Percentiles rank a stretch among this genome's conserved stretches.
These are phyloP conservation scores for Fistulinella cinereoalba DNA, from an alignment of 1,284 basidiomycete genomes.

Conservation along the genomic window DNA sequence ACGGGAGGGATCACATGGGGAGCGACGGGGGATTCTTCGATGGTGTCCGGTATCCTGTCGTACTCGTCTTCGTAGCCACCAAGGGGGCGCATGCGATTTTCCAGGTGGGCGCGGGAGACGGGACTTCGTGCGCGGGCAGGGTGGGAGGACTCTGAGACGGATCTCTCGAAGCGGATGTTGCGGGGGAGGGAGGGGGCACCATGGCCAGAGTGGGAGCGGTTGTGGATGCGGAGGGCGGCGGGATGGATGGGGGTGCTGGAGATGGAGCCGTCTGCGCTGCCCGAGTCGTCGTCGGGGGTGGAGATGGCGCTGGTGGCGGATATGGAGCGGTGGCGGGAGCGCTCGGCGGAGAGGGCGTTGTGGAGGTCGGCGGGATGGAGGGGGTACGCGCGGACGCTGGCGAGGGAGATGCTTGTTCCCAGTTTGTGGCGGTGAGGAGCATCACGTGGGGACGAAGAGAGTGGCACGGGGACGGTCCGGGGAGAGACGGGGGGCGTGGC, in stretches of 20 bases:
- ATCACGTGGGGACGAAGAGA: conserved; percentile 31
- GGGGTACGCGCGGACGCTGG: conserved; percentile 28
- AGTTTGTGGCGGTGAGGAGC: conserved; percentile 27
- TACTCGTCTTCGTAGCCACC: conserved; percentile 25
- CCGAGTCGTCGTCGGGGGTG: conserved; percentile 26
- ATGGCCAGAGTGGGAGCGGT: conserved; percentile 37
- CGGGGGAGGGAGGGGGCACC: conserved; percentile 26
- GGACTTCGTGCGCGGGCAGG: conserved; percentile 31
- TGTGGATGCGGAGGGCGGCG: conserved; percentile 39
- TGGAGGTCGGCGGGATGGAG: conserved; percentile 36
- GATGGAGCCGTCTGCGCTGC: conserved; percentile 17
- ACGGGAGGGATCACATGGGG: conserved; percentile 25
- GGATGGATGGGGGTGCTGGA: conserved; percentile 35
- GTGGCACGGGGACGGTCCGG: conserved; percentile 17
- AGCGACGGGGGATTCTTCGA: conserved; percentile 33
- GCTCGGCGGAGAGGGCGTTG: conserved; percentile 30
- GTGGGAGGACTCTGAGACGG: conserved; percentile 27
- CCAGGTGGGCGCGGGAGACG: conserved; percentile 20
- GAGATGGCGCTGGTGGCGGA: conserved; percentile 22
- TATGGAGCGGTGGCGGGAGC: conserved; percentile 27
- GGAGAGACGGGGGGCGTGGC: conserved; percentile 30
- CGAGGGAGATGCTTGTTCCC: conserved; percentile 24
- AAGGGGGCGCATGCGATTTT: conserved; percentile 28
- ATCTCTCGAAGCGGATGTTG: conserved; percentile 35
- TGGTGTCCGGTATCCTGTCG: conserved; percentile 35